These are phyloP conservation scores for Phaffia australis DNA, from an alignment of 768 basidiomycete species.

Conservation along the genomic window DNA sequence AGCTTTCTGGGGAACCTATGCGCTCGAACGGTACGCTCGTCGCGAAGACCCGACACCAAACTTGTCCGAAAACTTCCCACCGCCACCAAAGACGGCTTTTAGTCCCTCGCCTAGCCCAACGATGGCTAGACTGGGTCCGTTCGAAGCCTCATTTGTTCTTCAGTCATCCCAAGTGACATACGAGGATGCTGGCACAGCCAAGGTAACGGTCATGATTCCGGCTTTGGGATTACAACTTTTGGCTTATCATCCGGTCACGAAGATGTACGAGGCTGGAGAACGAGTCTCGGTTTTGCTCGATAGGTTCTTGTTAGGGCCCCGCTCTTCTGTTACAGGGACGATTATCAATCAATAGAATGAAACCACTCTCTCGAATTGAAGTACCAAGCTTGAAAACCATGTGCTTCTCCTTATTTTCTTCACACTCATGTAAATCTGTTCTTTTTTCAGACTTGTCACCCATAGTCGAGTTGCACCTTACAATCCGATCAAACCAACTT, in stretches of 20 bases:
- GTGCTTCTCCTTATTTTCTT: no score
- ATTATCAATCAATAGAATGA: not conserved
- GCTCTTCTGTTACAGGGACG: slow-evolving; percentile 1
- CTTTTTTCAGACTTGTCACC: no score
- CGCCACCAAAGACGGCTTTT: not conserved
- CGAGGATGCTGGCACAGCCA: not conserved
- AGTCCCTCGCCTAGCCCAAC: not conserved
- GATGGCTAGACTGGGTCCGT: slow-evolving; percentile 16
- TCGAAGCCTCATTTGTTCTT: not conserved
- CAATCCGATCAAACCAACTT: no score
- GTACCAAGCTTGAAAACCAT: no score
- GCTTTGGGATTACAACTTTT: slow-evolving; percentile 12
- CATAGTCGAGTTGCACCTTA: no score
- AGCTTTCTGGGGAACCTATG: slow-evolving; percentile 20
- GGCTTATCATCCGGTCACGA: slow-evolving; percentile 9
- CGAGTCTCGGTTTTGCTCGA: slow-evolving; percentile 8
- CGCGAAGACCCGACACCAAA: slow-evolving; percentile 3
- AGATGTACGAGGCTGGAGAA: slow-evolving; percentile 10
- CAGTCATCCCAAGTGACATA: not conserved
- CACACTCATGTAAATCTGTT: no score
- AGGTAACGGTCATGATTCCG: slow-evolving; percentile 6
- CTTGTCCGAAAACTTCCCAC: not conserved
- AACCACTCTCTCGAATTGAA: no score
- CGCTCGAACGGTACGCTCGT: slow-evolving; percentile 19
- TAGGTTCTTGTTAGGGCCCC: slow-evolving; percentile 4